Conservation (phyloP, 2,329 filamentous ascomycete species). For the Teratosphaeria nubilosa region DNA sequence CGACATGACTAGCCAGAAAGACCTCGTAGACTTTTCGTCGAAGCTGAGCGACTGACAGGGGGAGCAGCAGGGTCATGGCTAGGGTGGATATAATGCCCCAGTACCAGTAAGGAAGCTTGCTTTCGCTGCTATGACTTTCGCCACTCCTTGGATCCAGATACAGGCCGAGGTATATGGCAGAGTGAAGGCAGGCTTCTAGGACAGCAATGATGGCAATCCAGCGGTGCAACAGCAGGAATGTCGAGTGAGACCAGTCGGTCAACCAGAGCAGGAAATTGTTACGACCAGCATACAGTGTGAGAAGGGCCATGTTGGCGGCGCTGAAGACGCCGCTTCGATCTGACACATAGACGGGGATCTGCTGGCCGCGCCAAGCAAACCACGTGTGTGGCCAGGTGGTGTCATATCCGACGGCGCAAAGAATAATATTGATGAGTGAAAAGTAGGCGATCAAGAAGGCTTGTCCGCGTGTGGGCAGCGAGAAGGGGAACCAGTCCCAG, state of each 20-base stretch:
- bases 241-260: conserved; percentile 42
- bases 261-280: conserved; percentile 42
- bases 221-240: conserved; percentile 41
- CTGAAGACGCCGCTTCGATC: conserved; percentile 34
- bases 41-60: neutral
- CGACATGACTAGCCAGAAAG: neutral
- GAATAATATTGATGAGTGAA: neutral
- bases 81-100: conserved; percentile 11
- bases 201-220: conserved; percentile 39
- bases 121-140: neutral
- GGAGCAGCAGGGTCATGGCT: neutral
- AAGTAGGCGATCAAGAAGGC: neutral
- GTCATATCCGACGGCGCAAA: neutral
- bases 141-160: conserved; percentile 12
- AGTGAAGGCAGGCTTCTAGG: conserved; percentile 39
- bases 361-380: neutral
- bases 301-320: conserved; percentile 33
- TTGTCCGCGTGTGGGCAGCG: neutral
- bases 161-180: conserved; percentile 30
- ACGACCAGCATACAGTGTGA: conserved; percentile 36
- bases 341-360: conserved; percentile 28
- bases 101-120: conserved; percentile 4
- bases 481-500: neutral
- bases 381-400: neutral
- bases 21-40: neutral